Evolutionary conservation across 2,329 filamentous ascomycete genomes (phyloP), one percentile per base, ranked within the genome.

Genomic region (Apiospora hydei): DNA sequence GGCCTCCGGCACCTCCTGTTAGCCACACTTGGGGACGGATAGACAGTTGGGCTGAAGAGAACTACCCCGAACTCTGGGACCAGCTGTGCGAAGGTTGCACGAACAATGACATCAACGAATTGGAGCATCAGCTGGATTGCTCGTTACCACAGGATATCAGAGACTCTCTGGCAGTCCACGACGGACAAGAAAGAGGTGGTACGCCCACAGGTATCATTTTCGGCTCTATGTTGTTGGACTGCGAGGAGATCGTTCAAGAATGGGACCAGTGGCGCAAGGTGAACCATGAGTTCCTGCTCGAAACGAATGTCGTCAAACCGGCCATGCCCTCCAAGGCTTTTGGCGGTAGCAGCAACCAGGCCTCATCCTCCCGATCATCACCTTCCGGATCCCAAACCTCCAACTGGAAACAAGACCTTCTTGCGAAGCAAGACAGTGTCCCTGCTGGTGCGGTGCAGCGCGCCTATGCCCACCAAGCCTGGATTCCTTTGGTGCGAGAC

Each of bases 231-330:
- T 85, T 99, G 75, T 89, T 99, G 72, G 96, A 99, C 82, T 98
- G 96, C 80, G 96, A 99, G 82, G 96, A 99, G 81, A 98, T 99
- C 77, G 92, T 98, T 30, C 95, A 98, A 82, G 96, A 99, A 81
- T 98, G 96, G 94, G 93, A 94, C 78, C 97, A 98, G 80, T 99
- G 96, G 96, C 92, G 94, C 77, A 91, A 90, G 74, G 96, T 99
- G 74, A 98, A 98, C 80, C 91, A 96, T 72, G 94, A 98, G 80
- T 98, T 93, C 81, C 88, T 98, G 72, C 87, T 89, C 57, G 87
- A 90, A 81, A 90, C 82, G 68, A 84, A 83, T 78, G 87, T 85
- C 76, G 85, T 81, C 80, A 91, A 84, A 71, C 90, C 93, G 5
- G 86, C 91, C 21, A 85, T 89, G 26, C 91, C 93, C 3, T 87